A percentile compares a stretch with the other conserved stretches of the same genome.
Conservation (phyloP, 164 flowering plant genomes). For the Stephania yunnanensis region DNA sequence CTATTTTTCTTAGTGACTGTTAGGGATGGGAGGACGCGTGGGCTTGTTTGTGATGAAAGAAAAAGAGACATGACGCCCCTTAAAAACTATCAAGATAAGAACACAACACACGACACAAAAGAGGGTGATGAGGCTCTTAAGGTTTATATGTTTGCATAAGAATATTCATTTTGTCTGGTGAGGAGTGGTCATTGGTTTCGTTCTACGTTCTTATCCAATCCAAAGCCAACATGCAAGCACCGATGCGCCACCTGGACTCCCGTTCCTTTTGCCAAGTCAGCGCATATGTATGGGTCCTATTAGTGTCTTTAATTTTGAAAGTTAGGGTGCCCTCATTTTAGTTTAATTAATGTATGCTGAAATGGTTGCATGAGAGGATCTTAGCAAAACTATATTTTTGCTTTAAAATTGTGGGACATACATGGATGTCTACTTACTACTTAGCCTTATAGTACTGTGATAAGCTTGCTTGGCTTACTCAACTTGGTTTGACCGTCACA, state of each 20-base stretch:
- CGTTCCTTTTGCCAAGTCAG: slow-evolving; percentile 15
- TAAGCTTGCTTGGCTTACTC: not conserved
- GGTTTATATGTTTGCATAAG: slow-evolving; percentile 18
- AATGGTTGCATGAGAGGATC: too few relatives aligned
- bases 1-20: slow-evolving; percentile 27
- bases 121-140: slow-evolving; percentile 21
- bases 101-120: slow-evolving; percentile 1
- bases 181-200: slow-evolving; percentile 27
- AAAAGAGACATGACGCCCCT: slow-evolving; percentile 27
- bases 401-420: slow-evolving; percentile 16
- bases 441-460: not conserved
- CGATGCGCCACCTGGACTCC: slow-evolving; percentile 11
- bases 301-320: not conserved
- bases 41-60: slow-evolving; percentile 18
- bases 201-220: slow-evolving; percentile 48
- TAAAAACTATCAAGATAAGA: slow-evolving; percentile 22
- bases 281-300: too few relatives aligned
- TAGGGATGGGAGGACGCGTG: slow-evolving; percentile 14
- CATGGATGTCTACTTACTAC: not conserved
- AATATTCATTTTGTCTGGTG: slow-evolving; percentile 56
- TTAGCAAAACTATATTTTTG: not conserved
- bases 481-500: slow-evolving; percentile 6
- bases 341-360: slow-evolving; percentile 25
- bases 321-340: slow-evolving; percentile 7
- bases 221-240: slow-evolving; percentile 20